Base-by-base conservation (phyloP, 2,329 filamentous ascomycete genomes). In the Hortaea sp. region DNA sequence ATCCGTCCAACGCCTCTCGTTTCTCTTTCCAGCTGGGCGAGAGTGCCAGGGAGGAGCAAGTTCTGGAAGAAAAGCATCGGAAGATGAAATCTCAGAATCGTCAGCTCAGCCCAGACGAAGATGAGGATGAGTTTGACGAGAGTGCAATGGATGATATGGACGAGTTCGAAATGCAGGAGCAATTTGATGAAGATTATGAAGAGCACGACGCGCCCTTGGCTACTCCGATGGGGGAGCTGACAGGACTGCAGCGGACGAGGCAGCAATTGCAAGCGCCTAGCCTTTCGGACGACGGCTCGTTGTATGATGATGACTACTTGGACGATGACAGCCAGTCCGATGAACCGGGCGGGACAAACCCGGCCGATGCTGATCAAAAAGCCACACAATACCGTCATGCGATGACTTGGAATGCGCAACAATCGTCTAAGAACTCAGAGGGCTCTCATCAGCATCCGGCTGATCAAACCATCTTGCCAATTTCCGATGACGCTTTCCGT, bases 21-120 rank as follows among this genome's bases (percentile, higher is more conserved):
- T 89, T 90, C 60, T 89, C 85, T 57, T 90, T 90, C 57, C 85
- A 89, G 57, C 85, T 88, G 72, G 77, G 81, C 5, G 83, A 83
- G 10, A 79, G 77, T 5, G 70, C 74, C 4, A 69, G 71, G 0
- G 77, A 83, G 57, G 79, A 83, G 63, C 83, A 81, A 62, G 62
- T 84, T 34, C 68, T 88, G 37, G 86, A 88, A 62, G 85, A 87
- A 55, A 76, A 80, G 41, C 84, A 88, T 40, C 54, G 60, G 7
- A 39, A 31, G 30, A 28, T 31, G 4, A 35, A 35, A 35, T 9
- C 9, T n/a, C 32, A 35, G 32, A 35, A n/a, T 4, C 38, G 38
- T 9, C 38, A 40, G 20, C 9, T 27, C 10, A 40, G 38, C 13
- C 38, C 38, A 12, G 57, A 64, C 6, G 60, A 63, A 20, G 63